Evolutionary conservation across 1,284 basidiomycete genomes (phyloP).

Genomic region (Cystobasidium pallidum): DNA sequence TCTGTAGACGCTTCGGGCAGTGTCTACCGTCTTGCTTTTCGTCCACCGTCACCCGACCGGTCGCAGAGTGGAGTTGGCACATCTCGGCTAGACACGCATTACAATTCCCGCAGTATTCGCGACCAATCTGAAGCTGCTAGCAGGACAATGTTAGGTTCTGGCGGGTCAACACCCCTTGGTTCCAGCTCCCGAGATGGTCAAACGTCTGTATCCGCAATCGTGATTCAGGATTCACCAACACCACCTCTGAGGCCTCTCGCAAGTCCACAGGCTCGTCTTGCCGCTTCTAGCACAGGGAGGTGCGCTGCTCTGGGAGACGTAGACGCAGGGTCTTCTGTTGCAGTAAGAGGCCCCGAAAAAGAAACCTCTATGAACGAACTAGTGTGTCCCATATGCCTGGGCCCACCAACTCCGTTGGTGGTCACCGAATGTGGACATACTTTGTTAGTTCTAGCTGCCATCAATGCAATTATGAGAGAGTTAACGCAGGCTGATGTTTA

Average conservation of each 20-base stretch:
- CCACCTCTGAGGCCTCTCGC: slow-evolving; percentile 38
- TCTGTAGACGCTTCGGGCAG: not conserved
- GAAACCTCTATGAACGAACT: slow-evolving; percentile 40
- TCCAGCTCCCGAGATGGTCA: slow-evolving; percentile 5
- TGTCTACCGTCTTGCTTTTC: not conserved
- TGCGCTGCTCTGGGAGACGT: slow-evolving; percentile 14
- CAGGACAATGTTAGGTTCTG: not conserved
- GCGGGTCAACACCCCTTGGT: not conserved
- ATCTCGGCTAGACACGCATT: not conserved
- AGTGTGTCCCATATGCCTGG: slow-evolving; percentile 51
- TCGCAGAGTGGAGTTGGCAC: not conserved
- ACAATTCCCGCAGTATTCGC: not conserved
- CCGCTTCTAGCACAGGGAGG: slow-evolving; percentile 22
- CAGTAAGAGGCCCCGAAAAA: not conserved
- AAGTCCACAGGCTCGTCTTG: slow-evolving; percentile 35
- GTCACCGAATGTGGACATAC: slow-evolving; percentile 51
- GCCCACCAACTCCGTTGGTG: slow-evolving; percentile 50
- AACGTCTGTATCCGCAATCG: slow-evolving; percentile 26
- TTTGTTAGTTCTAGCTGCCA: slow-evolving; percentile 49
- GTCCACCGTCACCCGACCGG: not conserved
- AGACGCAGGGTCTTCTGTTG: no score
- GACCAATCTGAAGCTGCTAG: not conserved
- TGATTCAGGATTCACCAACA: slow-evolving; percentile 39
- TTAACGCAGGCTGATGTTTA: not conserved
- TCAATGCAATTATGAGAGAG: slow-evolving; percentile 12